Conservation (phyloP, 2,329 filamentous ascomycete genomes). For the Epicoccum nigrum region DNA sequence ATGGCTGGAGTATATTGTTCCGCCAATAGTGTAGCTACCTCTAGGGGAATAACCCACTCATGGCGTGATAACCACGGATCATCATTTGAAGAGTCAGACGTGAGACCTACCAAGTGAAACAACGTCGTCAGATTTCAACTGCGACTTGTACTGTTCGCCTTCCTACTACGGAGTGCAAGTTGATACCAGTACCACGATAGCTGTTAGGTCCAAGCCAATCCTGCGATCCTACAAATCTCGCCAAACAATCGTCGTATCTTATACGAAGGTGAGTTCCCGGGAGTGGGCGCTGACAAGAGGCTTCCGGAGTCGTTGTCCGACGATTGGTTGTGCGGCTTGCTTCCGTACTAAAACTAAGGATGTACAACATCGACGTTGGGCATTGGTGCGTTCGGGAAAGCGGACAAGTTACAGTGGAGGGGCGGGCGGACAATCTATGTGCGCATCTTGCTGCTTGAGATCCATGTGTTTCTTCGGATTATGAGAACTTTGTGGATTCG, state of each 20-base stretch:
- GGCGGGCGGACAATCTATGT: no score
- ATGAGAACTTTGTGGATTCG: not conserved
- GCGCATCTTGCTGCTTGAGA: no score
- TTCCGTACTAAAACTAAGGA: no score
- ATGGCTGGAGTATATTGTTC: not conserved
- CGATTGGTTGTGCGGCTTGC: no score
- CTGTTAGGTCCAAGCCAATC: not conserved
- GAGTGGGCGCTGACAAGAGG: no score
- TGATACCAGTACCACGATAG: not conserved
- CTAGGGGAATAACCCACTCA: constrained; percentile 1
- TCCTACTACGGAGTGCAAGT: not conserved
- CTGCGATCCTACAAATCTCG: not conserved
- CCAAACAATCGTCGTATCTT: no score
- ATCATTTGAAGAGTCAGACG: not conserved
- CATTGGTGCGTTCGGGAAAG: no score
- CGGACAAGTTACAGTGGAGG: not conserved
- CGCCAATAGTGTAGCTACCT: not conserved
- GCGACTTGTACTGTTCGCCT: no score
- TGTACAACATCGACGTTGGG: no score
- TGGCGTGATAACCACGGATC: constrained; percentile 1
- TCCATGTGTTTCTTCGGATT: not conserved
- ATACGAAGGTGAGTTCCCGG: no score
- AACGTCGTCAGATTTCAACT: not conserved
- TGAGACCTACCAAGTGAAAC: not conserved
- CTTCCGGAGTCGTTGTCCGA: no score